Evolutionary conservation across 2,329 filamentous ascomycete species (phyloP).

Genomic region (Truncatella angustata): DNA sequence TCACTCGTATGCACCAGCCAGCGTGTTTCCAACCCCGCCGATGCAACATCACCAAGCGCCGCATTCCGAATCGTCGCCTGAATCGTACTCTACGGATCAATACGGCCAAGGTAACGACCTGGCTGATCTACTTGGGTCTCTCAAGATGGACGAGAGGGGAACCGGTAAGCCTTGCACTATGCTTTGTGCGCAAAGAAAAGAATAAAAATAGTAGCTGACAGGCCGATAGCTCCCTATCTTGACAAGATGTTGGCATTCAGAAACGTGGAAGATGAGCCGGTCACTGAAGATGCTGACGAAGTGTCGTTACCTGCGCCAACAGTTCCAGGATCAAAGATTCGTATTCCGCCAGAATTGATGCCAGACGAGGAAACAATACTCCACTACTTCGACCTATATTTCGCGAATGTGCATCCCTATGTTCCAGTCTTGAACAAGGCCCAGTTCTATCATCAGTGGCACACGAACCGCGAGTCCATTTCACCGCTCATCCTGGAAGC

Average conservation of each 20-base stretch:
- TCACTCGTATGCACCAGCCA: conserved; percentile 46
- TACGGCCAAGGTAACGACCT: conserved; percentile 67
- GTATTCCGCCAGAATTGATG: conserved; percentile 92
- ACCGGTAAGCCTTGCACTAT: conserved; percentile 80
- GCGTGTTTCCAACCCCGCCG: conserved; percentile 54
- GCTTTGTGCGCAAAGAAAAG: conserved; percentile 15
- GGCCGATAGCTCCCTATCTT: conserved; percentile 72
- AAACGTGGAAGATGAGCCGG: conserved; percentile 55
- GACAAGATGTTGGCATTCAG: conserved; percentile 52
- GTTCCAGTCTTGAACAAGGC: conserved; percentile 83
- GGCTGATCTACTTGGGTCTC: conserved; percentile 76
- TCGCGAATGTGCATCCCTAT: conserved; percentile 87
- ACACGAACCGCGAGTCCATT: conserved; percentile 75
- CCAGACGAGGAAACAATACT: conserved; percentile 79
- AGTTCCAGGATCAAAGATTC: conserved; percentile 71
- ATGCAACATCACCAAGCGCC: conserved; percentile 41
- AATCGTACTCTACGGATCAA: conserved; percentile 58
- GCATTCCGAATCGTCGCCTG: conserved; percentile 40
- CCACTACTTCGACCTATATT: conserved; percentile 88
- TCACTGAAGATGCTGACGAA: conserved; percentile 70
- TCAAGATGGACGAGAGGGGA: conserved; percentile 84
- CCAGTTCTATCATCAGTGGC: conserved; percentile 88
- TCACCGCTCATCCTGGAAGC: conserved; percentile 88
- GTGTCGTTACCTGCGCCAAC: conserved; percentile 66
- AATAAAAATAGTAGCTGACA: conserved; percentile 9